Conservation (phyloP, 176 grass and related monocot genomes). For the Urochloa ruziziensis region DNA sequence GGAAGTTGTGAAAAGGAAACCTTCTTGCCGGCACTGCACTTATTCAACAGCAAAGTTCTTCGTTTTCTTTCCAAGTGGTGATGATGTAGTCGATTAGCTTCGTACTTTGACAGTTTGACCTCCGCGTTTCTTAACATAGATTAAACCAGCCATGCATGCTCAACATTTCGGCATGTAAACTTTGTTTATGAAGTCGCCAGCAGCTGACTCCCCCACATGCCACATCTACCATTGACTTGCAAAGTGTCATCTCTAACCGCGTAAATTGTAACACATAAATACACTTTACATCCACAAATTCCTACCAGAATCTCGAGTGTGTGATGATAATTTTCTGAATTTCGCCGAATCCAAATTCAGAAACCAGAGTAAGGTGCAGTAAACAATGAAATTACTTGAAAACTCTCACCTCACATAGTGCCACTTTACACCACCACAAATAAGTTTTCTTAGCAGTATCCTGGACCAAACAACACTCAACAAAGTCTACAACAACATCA, state of each 20-base stretch:
- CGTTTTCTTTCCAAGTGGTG: background rate
- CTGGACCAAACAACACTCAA: background rate
- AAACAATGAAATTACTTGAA: background rate
- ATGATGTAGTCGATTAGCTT: slow-evolving; percentile 19
- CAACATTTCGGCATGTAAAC: background rate
- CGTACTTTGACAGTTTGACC: too few species aligned
- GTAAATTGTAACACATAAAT: background rate
- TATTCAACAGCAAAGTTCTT: background rate
- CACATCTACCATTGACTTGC: background rate
- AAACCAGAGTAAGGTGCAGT: background rate
- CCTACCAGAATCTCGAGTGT: too few species aligned
- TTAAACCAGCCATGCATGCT: background rate
- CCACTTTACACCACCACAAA: background rate
- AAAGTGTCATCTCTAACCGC: background rate
- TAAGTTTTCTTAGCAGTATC: background rate
- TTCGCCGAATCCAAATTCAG: background rate
- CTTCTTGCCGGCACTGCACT: background rate
- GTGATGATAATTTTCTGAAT: too few species aligned
- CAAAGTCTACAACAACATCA: background rate
- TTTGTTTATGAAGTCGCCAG: background rate
- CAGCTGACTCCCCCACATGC: background rate
- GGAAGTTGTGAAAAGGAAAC: background rate
- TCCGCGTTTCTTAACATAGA: background rate
- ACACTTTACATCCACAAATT: background rate
- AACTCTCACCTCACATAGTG: background rate